Evolutionary conservation across 805 yeast species (phyloP).

Genomic region (Grigorovia humatica): DNA sequence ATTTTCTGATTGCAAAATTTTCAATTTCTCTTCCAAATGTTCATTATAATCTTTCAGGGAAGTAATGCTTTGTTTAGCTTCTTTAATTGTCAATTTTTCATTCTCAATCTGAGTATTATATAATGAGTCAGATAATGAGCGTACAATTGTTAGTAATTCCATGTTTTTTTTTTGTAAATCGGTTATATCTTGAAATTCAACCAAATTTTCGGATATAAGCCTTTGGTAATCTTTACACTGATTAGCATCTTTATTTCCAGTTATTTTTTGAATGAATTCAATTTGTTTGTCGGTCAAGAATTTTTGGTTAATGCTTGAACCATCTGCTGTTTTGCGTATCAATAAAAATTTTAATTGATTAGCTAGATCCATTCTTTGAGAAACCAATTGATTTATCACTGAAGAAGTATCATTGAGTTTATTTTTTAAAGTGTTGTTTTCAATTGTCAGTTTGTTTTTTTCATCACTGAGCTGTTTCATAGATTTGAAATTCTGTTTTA

Average conservation of each 20-base stretch:
- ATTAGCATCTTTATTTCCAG: conserved; percentile 23
- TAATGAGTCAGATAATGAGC: conserved; percentile 61
- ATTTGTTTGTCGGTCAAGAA: conserved; percentile 50
- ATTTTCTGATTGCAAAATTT: conserved; percentile 49
- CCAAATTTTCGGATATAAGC: conserved; percentile 62
- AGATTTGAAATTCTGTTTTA: conserved; percentile 31
- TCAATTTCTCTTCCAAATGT: conserved; percentile 38
- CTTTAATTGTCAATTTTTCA: conserved; percentile 40
- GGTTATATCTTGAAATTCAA: conserved; percentile 53
- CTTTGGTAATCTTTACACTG: conserved; percentile 57
- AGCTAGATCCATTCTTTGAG: conserved; percentile 62
- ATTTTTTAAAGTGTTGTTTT: conserved; percentile 12
- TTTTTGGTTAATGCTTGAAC: not conserved
- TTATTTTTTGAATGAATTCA: conserved; percentile 47
- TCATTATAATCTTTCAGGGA: conserved; percentile 48
- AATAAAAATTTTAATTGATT: conserved; percentile 71
- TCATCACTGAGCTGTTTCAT: conserved; percentile 34
- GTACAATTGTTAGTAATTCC: conserved; percentile 54
- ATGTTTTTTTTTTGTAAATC: conserved; percentile 69
- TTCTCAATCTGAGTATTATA: conserved; percentile 34
- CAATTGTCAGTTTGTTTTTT: conserved; percentile 29
- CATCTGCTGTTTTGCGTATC: conserved; percentile 19
- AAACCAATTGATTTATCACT: conserved; percentile 35
- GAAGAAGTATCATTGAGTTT: conserved; percentile 27
- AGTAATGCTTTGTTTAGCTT: conserved; percentile 53